A percentile compares a stretch with the other conserved stretches of the same genome.
These are phyloP conservation scores for Aegilops sharonensis DNA, from an alignment of 176 grass and related monocot species.

Conservation along the genomic window DNA sequence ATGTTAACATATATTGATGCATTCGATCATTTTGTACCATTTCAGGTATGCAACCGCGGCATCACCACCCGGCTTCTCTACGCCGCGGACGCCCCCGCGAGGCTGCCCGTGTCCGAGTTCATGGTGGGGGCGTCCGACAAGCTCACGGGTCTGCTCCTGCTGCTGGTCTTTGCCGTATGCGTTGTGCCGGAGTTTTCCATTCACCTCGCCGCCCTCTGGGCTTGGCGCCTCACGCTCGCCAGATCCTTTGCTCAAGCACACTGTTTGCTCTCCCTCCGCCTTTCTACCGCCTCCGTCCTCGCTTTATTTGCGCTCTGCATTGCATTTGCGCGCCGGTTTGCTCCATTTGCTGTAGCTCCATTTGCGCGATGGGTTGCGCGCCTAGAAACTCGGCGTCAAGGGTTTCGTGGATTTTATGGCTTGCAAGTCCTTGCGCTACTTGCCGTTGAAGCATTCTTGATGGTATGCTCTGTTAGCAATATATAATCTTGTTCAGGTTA, in stretches of 20 bases:
- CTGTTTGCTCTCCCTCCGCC: constrained; percentile 19
- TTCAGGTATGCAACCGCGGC: constrained; percentile 23
- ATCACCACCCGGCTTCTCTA: constrained; percentile 29
- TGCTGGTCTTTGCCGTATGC: constrained; percentile 3
- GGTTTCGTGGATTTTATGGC: constrained; percentile 16
- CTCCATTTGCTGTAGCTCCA: constrained; percentile 13
- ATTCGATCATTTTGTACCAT: neutral
- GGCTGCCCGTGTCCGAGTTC: constrained; percentile 25
- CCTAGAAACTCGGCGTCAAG: constrained; percentile 2
- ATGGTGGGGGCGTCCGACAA: constrained; percentile 1
- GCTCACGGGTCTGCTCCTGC: constrained; percentile 8
- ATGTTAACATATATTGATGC: neutral
- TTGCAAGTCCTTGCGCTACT: constrained; percentile 24
- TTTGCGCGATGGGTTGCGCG: constrained; percentile 14
- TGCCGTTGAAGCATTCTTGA: constrained; percentile 13
- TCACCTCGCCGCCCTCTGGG: constrained; percentile 17
- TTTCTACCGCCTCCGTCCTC: neutral
- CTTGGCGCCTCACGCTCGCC: constrained; percentile 27
- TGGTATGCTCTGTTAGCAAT: constrained; percentile 5
- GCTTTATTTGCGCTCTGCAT: neutral
- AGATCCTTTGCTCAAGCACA: neutral
- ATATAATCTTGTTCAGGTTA: too few species aligned
- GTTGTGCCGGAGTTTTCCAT: constrained; percentile 9
- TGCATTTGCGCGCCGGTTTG: neutral
- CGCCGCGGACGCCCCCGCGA: neutral